Evolutionary conservation across 2,329 filamentous ascomycete genomes (phyloP).

Genomic region (Hymenoscyphus occultus): DNA sequence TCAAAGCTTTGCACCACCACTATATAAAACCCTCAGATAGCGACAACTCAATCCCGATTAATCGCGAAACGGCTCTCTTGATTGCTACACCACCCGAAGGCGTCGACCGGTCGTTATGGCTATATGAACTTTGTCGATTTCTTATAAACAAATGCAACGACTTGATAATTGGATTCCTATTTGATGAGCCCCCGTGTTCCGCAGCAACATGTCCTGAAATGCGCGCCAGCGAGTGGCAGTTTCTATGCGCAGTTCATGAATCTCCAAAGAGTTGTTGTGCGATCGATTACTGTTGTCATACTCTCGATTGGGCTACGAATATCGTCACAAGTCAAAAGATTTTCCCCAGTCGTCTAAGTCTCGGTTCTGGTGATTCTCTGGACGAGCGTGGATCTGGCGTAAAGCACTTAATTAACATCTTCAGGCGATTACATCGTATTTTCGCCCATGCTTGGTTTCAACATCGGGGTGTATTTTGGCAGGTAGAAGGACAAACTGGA

Average conservation of each 20-base stretch:
- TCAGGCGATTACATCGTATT: conserved; percentile 89
- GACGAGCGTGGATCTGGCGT: conserved; percentile 63
- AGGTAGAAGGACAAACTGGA: conserved; percentile 84
- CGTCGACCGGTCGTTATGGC: conserved; percentile 86
- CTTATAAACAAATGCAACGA: conserved; percentile 92
- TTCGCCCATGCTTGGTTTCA: conserved; percentile 99
- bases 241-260: conserved; percentile 95
- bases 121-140: conserved; percentile 96
- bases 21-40: conserved; percentile 62
- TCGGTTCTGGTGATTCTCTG: conserved; percentile 42
- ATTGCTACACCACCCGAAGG: conserved; percentile 78
- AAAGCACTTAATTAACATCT: conserved; percentile 91
- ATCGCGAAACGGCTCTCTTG: conserved; percentile 68
- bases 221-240: conserved; percentile 99
- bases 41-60: conserved; percentile 67
- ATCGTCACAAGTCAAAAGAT: conserved; percentile 92
- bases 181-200: conserved; percentile 86
- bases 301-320: conserved; percentile 95
- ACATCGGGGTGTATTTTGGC: conserved; percentile 92
- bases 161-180: conserved; percentile 88
- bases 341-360: conserved; percentile 72
- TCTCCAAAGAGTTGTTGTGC: conserved; percentile 95
- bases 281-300: conserved; percentile 99
- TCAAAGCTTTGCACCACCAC: conserved; percentile 85
- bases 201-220: conserved; percentile 91